Evolutionary conservation across 1,284 basidiomycete genomes (phyloP), one percentile per base, ranked within the genome.

Genomic region (Psilocybe mexicana): DNA sequence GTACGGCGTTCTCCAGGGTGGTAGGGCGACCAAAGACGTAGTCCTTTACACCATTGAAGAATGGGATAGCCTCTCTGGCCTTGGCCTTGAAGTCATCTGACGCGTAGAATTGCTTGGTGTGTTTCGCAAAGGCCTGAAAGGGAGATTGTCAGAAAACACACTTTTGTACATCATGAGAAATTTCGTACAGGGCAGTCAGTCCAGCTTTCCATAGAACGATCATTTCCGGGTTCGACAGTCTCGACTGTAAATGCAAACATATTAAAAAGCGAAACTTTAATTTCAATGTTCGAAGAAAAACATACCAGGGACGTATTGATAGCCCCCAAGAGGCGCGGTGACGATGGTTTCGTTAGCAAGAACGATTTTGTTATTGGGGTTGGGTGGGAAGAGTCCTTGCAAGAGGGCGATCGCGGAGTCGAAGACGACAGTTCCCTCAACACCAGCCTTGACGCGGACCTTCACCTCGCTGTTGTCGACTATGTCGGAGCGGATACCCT

Each of bases 121-220:
- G 89, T 61, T 80, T 80, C 64, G 85, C 74, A 70, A 90, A 90
- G 12, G 52, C 47, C 55, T 56, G 38, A 4, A 55, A 58, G 55
- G 49, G 24, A 33, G 8, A 40, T 43, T 25, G 38, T 33, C 7
- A 38, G 5, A 28, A 11, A n/a, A 6, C 33, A 2, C 35, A 35
- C n/a, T 52, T 43, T 14, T 6, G 23, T n/a, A 11, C 12, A 42
- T 30, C 5, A 36, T 4, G 30, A 11, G 5, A 14, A n/a, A 40
- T 5, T 6, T 73, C 82, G 38, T 72, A 90, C 88, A 4, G 87
- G 88, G 74, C 92, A 94, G 66, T 85, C 79, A 14, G 90, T 93
- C 89, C 90, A 95, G 59, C 87, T 86, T 72, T 95, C 92, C 64
- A 95, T 79, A 36, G 90, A 90, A 64, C 90, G 84, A 68, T 92